Conservation (phyloP, 2,329 filamentous ascomycete genomes). For the Phyllachora maydis region DNA sequence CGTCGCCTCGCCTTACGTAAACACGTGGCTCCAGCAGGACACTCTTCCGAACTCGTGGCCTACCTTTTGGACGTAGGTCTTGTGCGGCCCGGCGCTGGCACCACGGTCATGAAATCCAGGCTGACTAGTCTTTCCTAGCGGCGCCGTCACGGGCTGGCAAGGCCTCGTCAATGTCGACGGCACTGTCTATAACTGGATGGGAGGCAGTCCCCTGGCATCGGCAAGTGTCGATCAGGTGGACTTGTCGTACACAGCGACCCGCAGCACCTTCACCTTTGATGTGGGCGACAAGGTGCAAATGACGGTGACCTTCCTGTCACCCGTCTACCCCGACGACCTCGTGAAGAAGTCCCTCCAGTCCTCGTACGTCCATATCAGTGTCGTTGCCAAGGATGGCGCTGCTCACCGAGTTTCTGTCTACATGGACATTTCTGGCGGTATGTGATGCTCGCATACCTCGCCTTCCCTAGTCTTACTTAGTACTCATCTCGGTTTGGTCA, state of each 20-base stretch:
- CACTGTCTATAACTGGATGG: slow-evolving; percentile 43
- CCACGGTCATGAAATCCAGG: not conserved
- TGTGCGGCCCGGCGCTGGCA: not conserved
- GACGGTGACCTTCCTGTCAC: slow-evolving; percentile 50
- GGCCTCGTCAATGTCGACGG: slow-evolving; percentile 48
- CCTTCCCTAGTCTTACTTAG: not conserved
- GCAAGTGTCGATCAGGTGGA: slow-evolving; percentile 35
- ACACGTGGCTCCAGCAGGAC: not conserved
- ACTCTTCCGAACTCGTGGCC: not conserved
- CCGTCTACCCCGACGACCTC: slow-evolving; percentile 45
- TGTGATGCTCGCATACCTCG: too few relatives aligned
- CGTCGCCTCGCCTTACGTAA: not conserved
- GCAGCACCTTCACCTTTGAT: slow-evolving; percentile 47
- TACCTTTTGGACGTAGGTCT: slow-evolving; percentile 1
- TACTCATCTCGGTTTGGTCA: not conserved
- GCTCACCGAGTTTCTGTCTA: slow-evolving; percentile 50
- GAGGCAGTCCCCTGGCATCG: slow-evolving; percentile 24
- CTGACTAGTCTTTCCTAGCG: slow-evolving; percentile 13
- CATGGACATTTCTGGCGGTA: slow-evolving; percentile 49
- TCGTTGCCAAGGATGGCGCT: slow-evolving; percentile 38
- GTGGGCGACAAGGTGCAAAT: slow-evolving; percentile 39
- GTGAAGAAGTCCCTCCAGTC: slow-evolving; percentile 48
- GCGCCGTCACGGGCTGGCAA: slow-evolving; percentile 39
- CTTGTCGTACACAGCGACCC: slow-evolving; percentile 49
- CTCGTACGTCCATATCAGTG: slow-evolving; percentile 46